Evolutionary conservation across 257 asterid genomes (phyloP), one percentile per base, ranked within the genome.

Genomic region (Thymus mandschuricus): DNA sequence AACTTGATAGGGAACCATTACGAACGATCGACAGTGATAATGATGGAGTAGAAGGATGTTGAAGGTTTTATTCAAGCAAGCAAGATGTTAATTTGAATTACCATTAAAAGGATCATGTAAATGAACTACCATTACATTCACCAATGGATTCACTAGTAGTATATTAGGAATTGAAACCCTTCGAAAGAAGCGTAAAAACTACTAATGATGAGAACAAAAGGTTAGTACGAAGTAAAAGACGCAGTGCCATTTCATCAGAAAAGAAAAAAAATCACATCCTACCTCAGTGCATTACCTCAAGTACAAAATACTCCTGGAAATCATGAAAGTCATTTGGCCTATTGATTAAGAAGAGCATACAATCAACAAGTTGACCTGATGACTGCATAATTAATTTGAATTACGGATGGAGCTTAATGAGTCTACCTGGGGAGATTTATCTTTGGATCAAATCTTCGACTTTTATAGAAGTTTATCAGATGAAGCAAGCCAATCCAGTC

Each of bases 271-370:
- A 76, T 76, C 85, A 87, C 89, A 88, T 82, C 97, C 96, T 90
- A 93, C 95, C 94, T 88, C 96, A 80, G 80, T 78, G 89, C 96
- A 92, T 92, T 95, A 95, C 99, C 99, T 95, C 91, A 85, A 95
- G 98, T 83, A 95, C 98, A 85, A 95, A 95, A 79, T 95, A 95
- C 87, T 92, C 99, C 88, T 82, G 96, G 82, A 95, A 81, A 85
- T 95, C 98, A 80, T 82, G 96, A 76, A 95, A 95, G 84, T 95
- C 97, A 75, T 95, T 95, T 77, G 98, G 97, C 91, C 99, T 95
- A 86, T 75, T 77, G 81, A 81, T 63, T 58, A 68, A 78, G 46
- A 68, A 76, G 60, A 69, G 68, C 48, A 73, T 51, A 66, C 46
- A 64, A 78, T 81, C 64, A 82, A 52, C 72, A 74, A 54, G 60